phyloP scores from a whole-genome alignment of 257 asterid species.

The Vinca minor region DNA sequence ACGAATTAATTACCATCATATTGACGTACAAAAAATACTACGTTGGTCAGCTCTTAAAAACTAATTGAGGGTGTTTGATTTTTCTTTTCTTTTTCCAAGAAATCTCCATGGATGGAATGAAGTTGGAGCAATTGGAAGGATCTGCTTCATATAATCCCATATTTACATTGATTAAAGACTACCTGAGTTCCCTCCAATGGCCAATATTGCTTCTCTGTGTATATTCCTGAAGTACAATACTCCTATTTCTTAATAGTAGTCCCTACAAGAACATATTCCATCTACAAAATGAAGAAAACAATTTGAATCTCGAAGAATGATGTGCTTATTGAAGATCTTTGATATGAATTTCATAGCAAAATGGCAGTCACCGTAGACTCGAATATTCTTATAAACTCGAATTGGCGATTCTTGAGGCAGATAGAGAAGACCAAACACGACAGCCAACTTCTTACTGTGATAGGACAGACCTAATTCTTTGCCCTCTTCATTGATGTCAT shows the following conservation, averaged over 20 bases:
- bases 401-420: slow-evolving; percentile 41
- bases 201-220: background rate
- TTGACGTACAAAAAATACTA: no score
- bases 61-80: no score
- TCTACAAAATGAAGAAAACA: slow-evolving; percentile 64
- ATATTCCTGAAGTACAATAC: no score
- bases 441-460: slow-evolving; percentile 79
- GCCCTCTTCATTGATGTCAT: slow-evolving; percentile 60
- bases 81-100: no score
- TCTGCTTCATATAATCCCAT: slow-evolving; percentile 34
- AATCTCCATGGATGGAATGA: slow-evolving; percentile 72
- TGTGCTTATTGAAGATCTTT: slow-evolving; percentile 29
- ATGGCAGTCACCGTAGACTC: slow-evolving; percentile 81
- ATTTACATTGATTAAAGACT: slow-evolving; percentile 41
- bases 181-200: slow-evolving; percentile 37
- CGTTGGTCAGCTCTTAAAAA: no score
- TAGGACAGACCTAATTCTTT: slow-evolving; percentile 44
- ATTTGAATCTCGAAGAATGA: slow-evolving; percentile 61
- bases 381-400: slow-evolving; percentile 54
- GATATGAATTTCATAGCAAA: slow-evolving; percentile 56
- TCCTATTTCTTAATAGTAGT: slow-evolving; percentile 55
- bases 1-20: no score
- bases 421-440: slow-evolving; percentile 53
- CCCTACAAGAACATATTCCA: slow-evolving; percentile 60
- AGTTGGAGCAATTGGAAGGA: slow-evolving; percentile 55